These are phyloP conservation scores for Oryza nivara DNA, from an alignment of 176 grass and related monocot genomes.

Conservation along the genomic window DNA sequence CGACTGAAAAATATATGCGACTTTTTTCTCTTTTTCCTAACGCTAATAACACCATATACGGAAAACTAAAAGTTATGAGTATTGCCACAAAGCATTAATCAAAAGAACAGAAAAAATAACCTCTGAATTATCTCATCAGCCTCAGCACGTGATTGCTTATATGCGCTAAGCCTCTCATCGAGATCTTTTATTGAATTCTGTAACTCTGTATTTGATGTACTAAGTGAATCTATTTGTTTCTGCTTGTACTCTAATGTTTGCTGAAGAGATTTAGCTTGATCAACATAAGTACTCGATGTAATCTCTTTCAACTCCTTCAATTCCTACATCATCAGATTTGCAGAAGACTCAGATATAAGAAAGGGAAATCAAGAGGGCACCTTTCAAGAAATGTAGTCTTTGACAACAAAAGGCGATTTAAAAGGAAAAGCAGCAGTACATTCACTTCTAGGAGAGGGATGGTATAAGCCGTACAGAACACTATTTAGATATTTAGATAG, in stretches of 20 bases:
- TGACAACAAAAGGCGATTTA: neutral
- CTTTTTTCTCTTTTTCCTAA: neutral
- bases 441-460: neutral
- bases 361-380: neutral
- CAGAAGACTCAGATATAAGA: constrained; percentile 6
- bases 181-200: constrained; percentile 77
- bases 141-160: constrained; percentile 81
- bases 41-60: neutral
- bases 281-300: constrained; percentile 60
- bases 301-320: constrained; percentile 77
- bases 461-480: neutral
- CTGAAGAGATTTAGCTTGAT: constrained; percentile 78
- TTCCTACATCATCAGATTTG: constrained; percentile 73
- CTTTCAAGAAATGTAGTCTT: constrained; percentile 18
- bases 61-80: constrained; percentile 6
- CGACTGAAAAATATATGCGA: neutral
- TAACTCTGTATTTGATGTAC: constrained; percentile 61
- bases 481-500: neutral
- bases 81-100: neutral
- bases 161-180: constrained; percentile 80
- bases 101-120: constrained; percentile 43
- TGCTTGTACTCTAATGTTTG: constrained; percentile 66
- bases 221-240: constrained; percentile 67
- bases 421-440: neutral
- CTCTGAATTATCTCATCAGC: constrained; percentile 91